Evolutionary conservation across 257 asterid species (phyloP), one percentile per base, ranked within the genome.

Genomic region (Eustoma russellianum): DNA sequence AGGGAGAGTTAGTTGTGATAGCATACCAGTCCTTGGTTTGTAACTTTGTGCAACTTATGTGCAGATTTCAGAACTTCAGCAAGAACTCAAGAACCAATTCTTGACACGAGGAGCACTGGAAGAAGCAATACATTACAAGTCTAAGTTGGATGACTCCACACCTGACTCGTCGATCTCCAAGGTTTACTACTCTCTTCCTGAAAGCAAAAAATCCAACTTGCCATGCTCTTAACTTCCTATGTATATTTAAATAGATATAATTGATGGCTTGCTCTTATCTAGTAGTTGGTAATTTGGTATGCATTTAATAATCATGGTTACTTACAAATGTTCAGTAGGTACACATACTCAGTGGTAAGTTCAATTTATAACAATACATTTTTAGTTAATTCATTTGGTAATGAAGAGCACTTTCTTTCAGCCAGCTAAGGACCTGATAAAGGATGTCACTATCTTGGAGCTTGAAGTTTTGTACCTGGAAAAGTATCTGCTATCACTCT

Each of bases 401-500:
- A 38, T 38, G 30, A 24, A 24, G 30, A 24, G 1, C 12, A 41
- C 38, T 58, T 44, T 5, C 41, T 52, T 59, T 55, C 86, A 87
- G 97, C 83, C 81, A 41, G 88, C 77, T 44, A 91, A 81, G 71
- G 82, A 88, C 71, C 81, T 91, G 41, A 67, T 91, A 17, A 76
- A 64, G 61, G 98, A 91, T 64, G 81, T 91, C 41, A 70, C 79
- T 46, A 56, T 67, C 28, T 48, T 91, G 83, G 98, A 91, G 75
- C 41, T 75, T 61, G 90, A 91, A 73, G 81, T 91, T 14, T 45
- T 67, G 17, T 71, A 70, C 63, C 66, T 91, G 59, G 97, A 91
- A 69, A 84, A 85, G 55, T 77, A 77, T 72, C 96, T 91, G 61
- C 85, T 87, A 5, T 79, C 97, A 35, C 52, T 85, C 75, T 87